Percentiles rank a stretch among this genome's conserved stretches.
Conservation (phyloP, 768 basidiomycete species). For the Tulasnella calospora region DNA sequence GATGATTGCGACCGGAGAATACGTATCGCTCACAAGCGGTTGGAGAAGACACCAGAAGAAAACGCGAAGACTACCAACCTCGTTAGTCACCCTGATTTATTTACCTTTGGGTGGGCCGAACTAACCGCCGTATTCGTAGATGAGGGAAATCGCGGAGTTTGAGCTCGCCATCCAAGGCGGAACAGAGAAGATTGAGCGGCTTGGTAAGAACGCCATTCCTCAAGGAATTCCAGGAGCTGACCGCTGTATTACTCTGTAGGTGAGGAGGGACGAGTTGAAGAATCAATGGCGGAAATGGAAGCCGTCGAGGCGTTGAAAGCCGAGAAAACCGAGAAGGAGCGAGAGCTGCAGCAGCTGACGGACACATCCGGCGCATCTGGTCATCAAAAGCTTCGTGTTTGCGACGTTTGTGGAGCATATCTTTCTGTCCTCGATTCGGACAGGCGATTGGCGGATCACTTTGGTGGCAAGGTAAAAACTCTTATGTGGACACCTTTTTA, state of each 20-base stretch:
- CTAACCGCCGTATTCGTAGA: slow-evolving; percentile 45
- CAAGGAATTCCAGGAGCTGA: slow-evolving; percentile 11
- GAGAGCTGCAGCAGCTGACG: slow-evolving; percentile 90
- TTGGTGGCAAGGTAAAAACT: slow-evolving; percentile 88
- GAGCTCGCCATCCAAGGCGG: slow-evolving; percentile 98
- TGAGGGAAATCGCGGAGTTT: slow-evolving; percentile 99
- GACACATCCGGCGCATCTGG: slow-evolving; percentile 98
- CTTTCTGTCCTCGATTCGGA: slow-evolving; percentile 96
- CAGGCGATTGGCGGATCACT: slow-evolving; percentile 97
- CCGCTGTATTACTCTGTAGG: slow-evolving; percentile 44
- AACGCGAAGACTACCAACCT: slow-evolving; percentile 98
- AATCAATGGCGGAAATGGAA: slow-evolving; percentile 95
- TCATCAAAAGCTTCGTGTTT: slow-evolving; percentile 99
- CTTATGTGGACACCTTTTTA: slow-evolving; percentile 2
- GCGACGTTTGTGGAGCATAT: slow-evolving; percentile 99
- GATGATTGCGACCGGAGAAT: slow-evolving; percentile 98
- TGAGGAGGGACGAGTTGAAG: slow-evolving; percentile 98
- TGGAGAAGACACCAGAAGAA: slow-evolving; percentile 99
- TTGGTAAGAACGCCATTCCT: slow-evolving; percentile 51
- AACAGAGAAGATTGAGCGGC: slow-evolving; percentile 93
- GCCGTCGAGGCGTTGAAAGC: slow-evolving; percentile 96
- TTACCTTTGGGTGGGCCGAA: not conserved
- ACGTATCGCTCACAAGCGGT: slow-evolving; percentile 81
- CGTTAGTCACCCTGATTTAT: slow-evolving; percentile 43
- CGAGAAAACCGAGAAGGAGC: slow-evolving; percentile 95